Evolutionary conservation across 495 filamentous ascomycete species (phyloP).

Genomic region (Delitschia confertaspora): DNA sequence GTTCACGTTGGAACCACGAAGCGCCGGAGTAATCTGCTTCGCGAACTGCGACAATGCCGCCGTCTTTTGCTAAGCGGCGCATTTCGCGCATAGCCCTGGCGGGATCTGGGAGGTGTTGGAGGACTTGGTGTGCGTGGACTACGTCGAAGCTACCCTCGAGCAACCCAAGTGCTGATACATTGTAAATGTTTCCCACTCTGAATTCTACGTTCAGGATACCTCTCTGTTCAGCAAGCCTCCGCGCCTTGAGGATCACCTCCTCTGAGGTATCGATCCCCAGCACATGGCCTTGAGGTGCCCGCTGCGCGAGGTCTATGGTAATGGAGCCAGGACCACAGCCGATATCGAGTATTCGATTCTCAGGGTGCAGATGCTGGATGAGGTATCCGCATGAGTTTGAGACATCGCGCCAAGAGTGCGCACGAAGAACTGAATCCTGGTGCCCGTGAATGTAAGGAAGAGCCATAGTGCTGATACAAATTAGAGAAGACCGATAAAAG

Average conservation of each 20-base stretch:
- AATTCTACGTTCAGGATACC: slow-evolving; percentile 42
- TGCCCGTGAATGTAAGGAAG: slow-evolving; percentile 44
- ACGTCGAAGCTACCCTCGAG: slow-evolving; percentile 21
- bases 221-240: slow-evolving; percentile 31
- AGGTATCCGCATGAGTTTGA: slow-evolving; percentile 45
- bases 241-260: slow-evolving; percentile 37
- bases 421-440: slow-evolving; percentile 41
- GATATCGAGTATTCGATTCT: slow-evolving; percentile 47
- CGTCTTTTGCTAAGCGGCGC: slow-evolving; percentile 15
- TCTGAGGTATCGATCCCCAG: slow-evolving; percentile 31
- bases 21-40: slow-evolving; percentile 36
- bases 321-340: slow-evolving; percentile 54
- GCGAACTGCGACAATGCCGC: slow-evolving; percentile 20
- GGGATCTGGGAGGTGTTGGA: slow-evolving; percentile 24
- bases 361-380: slow-evolving; percentile 40
- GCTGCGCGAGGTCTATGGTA: slow-evolving; percentile 43
- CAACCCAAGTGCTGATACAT: slow-evolving; percentile 7
- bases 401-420: slow-evolving; percentile 46
- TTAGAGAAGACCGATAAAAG: too few relatives aligned
- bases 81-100: slow-evolving; percentile 20
- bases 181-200: slow-evolving; percentile 38
- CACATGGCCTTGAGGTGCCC: slow-evolving; percentile 41
- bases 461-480: slow-evolving; percentile 16
- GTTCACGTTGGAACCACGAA: slow-evolving; percentile 44
- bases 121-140: slow-evolving; percentile 25